Conservation (phyloP, 208 protist genomes). For the Acanthamoeba rhysodes region DNA sequence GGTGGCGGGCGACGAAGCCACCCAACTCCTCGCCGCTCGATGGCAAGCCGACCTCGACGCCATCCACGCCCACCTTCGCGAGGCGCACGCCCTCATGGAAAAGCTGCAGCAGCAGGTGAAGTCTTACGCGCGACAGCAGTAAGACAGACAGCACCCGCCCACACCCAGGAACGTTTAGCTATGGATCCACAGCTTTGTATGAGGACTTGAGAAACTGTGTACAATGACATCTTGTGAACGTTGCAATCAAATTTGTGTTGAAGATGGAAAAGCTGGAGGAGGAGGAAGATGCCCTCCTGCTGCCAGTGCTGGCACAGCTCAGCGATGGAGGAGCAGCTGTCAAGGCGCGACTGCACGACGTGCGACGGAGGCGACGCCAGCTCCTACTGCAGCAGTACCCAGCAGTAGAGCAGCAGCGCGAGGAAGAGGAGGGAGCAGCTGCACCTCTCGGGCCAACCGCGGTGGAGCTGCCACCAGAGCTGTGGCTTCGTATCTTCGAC, state of each 20-base stretch:
- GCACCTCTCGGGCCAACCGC: neutral
- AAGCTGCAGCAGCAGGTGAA: conserved; percentile 34
- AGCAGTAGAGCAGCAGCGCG: neutral
- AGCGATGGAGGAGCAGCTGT: neutral
- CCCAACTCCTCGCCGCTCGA: neutral
- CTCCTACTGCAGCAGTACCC: neutral
- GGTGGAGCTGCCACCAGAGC: neutral
- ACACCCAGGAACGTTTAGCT: too few species aligned
- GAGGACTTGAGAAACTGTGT: too few species aligned
- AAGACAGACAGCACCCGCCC: too few species aligned
- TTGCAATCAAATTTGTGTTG: neutral
- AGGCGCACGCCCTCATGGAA: conserved; percentile 10
- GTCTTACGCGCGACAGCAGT: neutral
- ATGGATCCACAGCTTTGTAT: too few species aligned
- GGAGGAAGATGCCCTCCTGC: neutral
- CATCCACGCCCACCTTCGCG: conserved; percentile 39
- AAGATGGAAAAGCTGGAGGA: neutral
- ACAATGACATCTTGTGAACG: too few species aligned
- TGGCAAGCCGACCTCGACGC: conserved; percentile 44
- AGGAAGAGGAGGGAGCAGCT: neutral
- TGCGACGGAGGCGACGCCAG: neutral
- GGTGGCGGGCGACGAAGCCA: conserved; percentile 27
- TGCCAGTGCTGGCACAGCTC: neutral
- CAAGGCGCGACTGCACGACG: neutral
- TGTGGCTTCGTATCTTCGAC: neutral